These are phyloP conservation scores for Talaromyces sp. DNA, from an alignment of 2,329 filamentous ascomycete species.

Conservation along the genomic window DNA sequence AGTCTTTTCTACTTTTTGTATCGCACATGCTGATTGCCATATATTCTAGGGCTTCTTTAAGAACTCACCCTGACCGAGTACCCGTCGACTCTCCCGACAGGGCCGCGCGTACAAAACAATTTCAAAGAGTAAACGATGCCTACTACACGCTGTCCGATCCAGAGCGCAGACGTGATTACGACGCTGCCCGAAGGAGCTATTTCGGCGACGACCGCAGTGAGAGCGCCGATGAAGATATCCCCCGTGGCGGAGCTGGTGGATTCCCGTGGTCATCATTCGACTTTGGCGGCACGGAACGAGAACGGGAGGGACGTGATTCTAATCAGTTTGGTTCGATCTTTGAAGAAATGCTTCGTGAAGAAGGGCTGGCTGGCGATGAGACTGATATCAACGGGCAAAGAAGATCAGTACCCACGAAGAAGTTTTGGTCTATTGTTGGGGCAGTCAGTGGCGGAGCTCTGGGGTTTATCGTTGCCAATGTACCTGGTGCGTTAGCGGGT, in stretches of 20 bases:
- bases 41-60: slow-evolving; percentile 66
- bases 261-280: slow-evolving; percentile 76
- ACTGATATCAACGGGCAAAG: slow-evolving; percentile 47
- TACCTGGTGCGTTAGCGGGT: slow-evolving; percentile 81
- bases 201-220: slow-evolving; percentile 39
- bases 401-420: slow-evolving; percentile 51
- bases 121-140: slow-evolving; percentile 88
- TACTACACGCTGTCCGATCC: slow-evolving; percentile 87
- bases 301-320: slow-evolving; percentile 43
- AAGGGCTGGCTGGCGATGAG: slow-evolving; percentile 69
- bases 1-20: no score
- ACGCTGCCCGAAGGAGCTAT: slow-evolving; percentile 62
- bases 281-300: slow-evolving; percentile 43
- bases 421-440: slow-evolving; percentile 83
- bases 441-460: slow-evolving; percentile 82
- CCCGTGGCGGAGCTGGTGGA: slow-evolving; percentile 40
- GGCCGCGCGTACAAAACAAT: slow-evolving; percentile 71
- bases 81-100: slow-evolving; percentile 78
- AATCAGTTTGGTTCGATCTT: slow-evolving; percentile 85
- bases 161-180: slow-evolving; percentile 74
- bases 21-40: background rate
- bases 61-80: slow-evolving; percentile 90
- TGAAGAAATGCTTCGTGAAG: slow-evolving; percentile 82
- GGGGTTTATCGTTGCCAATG: slow-evolving; percentile 91
- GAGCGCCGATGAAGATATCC: slow-evolving; percentile 48